A percentile compares a stretch with the other conserved stretches of the same genome.
These are phyloP conservation scores for Firmiana major DNA, from an alignment of 345 rosid species.

Conservation along the genomic window DNA sequence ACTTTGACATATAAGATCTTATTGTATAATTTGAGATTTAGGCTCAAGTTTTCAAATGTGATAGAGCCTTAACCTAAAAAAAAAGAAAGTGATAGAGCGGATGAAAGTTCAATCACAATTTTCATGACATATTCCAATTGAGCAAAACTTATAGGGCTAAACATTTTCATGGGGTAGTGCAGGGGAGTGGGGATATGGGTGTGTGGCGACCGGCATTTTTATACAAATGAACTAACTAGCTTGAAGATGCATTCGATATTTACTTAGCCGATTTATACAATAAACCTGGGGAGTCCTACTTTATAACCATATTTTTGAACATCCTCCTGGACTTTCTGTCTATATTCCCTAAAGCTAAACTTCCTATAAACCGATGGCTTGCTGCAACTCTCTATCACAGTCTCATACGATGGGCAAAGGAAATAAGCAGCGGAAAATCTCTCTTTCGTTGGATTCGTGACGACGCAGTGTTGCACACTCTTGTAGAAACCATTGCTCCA, in stretches of 20 bases:
- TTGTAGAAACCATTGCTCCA: constrained; percentile 92
- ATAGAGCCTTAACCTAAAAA: no score
- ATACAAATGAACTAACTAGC: background rate
- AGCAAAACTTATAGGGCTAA: background rate
- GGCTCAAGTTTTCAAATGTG: no score
- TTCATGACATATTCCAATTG: background rate
- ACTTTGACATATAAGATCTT: no score
- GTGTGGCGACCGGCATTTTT: background rate
- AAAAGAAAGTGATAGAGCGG: no score
- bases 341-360: constrained; percentile 71
- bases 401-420: constrained; percentile 77
- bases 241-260: background rate
- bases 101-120: background rate
- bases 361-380: constrained; percentile 49
- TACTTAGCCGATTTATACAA: constrained; percentile 25
- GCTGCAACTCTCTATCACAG: constrained; percentile 49
- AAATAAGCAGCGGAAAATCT: constrained; percentile 92
- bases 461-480: constrained; percentile 81
- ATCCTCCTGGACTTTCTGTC: constrained; percentile 77
- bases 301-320: constrained; percentile 68
- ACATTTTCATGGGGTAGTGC: background rate
- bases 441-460: constrained; percentile 60
- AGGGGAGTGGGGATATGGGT: background rate
- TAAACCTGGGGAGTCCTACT: constrained; percentile 82
- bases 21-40: no score